A percentile compares a stretch with the other conserved stretches of the same genome.
These are phyloP conservation scores for Aplosporella prunicola DNA, from an alignment of 2,329 filamentous ascomycete species.

Conservation along the genomic window DNA sequence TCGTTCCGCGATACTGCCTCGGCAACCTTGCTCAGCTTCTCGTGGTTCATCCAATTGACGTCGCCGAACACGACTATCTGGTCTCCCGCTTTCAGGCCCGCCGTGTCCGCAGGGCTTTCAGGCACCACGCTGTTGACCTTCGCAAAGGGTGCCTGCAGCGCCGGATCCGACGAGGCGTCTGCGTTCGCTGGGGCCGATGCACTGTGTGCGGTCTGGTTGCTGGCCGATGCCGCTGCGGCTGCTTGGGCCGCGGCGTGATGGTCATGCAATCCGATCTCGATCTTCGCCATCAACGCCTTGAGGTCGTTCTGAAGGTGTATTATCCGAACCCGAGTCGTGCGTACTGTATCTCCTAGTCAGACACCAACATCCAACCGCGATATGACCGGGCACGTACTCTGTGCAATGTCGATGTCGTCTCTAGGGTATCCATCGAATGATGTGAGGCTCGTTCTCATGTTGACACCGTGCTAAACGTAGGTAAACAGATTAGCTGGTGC, in stretches of 20 bases:
- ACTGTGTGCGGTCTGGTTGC: slow-evolving; percentile 16
- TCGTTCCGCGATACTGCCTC: slow-evolving; percentile 84
- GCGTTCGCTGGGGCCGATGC: slow-evolving; percentile 15
- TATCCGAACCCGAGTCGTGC: slow-evolving; percentile 84
- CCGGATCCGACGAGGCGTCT: slow-evolving; percentile 18
- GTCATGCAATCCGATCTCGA: slow-evolving; percentile 80
- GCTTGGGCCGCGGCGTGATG: slow-evolving; percentile 59
- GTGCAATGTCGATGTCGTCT: slow-evolving; percentile 87
- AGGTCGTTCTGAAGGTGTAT: slow-evolving; percentile 88
- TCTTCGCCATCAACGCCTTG: slow-evolving; percentile 72
- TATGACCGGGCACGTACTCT: slow-evolving; percentile 51
- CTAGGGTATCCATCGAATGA: slow-evolving; percentile 88
- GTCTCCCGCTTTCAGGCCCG: slow-evolving; percentile 74
- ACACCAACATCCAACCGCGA: slow-evolving; percentile 12
- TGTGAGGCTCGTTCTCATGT: slow-evolving; percentile 80
- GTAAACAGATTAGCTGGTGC: too few relatives aligned
- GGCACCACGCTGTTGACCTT: slow-evolving; percentile 76
- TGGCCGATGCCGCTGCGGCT: slow-evolving; percentile 9
- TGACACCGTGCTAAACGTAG: slow-evolving; percentile 67
- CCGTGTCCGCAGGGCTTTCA: slow-evolving; percentile 70
- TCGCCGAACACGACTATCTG: slow-evolving; percentile 75
- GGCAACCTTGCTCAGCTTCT: slow-evolving; percentile 75
- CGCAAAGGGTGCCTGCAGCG: slow-evolving; percentile 62
- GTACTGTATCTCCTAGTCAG: too few relatives aligned
- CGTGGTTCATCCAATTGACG: slow-evolving; percentile 76